A percentile compares a stretch with the other conserved stretches of the same genome.
Evolutionary conservation across 495 filamentous ascomycete genomes (phyloP).

Genomic region (Neurospora tetraspora): DNA sequence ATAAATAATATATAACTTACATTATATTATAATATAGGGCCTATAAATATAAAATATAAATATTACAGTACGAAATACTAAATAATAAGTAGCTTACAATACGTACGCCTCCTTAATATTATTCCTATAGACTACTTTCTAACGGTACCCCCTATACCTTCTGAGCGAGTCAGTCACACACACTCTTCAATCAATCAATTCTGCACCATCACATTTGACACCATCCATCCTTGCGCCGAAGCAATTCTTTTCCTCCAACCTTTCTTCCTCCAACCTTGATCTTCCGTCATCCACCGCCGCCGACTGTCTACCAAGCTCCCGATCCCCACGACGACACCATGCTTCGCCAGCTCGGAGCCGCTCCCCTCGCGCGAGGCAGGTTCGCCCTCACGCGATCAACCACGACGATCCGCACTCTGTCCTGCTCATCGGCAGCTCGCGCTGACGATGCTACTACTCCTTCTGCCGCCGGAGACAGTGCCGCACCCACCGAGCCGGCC

Average conservation of each 20-base stretch:
- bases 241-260: background rate
- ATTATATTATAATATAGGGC: too few relatives aligned
- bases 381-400: background rate
- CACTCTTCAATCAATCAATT: too few relatives aligned
- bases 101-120: too few relatives aligned
- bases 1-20: too few relatives aligned
- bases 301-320: background rate
- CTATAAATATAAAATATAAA: too few relatives aligned
- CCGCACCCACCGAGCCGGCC: background rate
- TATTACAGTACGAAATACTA: too few relatives aligned
- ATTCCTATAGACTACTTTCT: too few relatives aligned
- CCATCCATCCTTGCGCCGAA: background rate
- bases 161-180: too few relatives aligned
- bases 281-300: background rate
- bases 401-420: background rate
- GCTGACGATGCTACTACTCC: background rate
- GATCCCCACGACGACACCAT: background rate
- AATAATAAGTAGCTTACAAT: too few relatives aligned
- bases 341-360: background rate
- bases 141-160: too few relatives aligned
- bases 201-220: too few relatives aligned
- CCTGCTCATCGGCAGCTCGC: background rate
- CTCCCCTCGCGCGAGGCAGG: background rate
- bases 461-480: background rate
- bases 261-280: background rate